A percentile compares a stretch with the other conserved stretches of the same genome.
These are phyloP conservation scores for Stagonosporopsis cucurbitacearum DNA, from an alignment of 2,329 filamentous ascomycete genomes.

Conservation along the genomic window DNA sequence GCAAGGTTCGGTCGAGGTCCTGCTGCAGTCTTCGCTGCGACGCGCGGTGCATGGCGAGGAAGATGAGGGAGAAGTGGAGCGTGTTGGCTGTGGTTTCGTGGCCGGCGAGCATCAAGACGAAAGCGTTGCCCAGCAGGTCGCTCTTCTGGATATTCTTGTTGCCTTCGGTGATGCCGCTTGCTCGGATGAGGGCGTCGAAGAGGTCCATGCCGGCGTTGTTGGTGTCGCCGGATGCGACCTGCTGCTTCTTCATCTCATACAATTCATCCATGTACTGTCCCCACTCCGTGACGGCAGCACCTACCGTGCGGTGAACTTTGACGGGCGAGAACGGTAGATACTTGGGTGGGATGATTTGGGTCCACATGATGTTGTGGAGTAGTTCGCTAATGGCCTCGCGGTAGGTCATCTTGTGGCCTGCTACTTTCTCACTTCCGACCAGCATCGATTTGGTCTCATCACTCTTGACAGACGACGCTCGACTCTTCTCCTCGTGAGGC, in stretches of 20 bases:
- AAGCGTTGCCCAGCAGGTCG: constrained; percentile 76
- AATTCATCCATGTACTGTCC: constrained; percentile 73
- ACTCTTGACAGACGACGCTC: constrained; percentile 31
- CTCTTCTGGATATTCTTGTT: constrained; percentile 43
- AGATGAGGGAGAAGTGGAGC: constrained; percentile 72
- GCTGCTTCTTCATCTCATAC: constrained; percentile 65
- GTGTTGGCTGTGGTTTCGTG: constrained; percentile 82
- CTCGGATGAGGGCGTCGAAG: constrained; percentile 54
- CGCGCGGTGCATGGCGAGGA: constrained; percentile 69
- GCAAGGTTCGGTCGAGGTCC: constrained; percentile 72
- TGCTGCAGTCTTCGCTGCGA: constrained; percentile 71
- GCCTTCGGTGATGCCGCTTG: constrained; percentile 42
- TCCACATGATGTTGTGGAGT: constrained; percentile 67
- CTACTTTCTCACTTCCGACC: constrained; percentile 40
- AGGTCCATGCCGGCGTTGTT: constrained; percentile 60
- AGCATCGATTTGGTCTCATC: constrained; percentile 38
- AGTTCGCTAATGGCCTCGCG: constrained; percentile 66
- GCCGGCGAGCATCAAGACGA: constrained; percentile 70
- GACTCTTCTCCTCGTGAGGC: constrained; percentile 64
- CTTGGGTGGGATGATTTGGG: constrained; percentile 66
- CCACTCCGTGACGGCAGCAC: constrained; percentile 67
- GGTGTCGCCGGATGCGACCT: constrained; percentile 44
- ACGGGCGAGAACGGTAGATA: constrained; percentile 58
- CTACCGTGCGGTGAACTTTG: constrained; percentile 59
- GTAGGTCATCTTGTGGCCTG: constrained; percentile 65